Evolutionary conservation across 1,284 basidiomycete genomes (phyloP), one percentile per base, ranked within the genome.

Genomic region (Puccinia horiana): DNA sequence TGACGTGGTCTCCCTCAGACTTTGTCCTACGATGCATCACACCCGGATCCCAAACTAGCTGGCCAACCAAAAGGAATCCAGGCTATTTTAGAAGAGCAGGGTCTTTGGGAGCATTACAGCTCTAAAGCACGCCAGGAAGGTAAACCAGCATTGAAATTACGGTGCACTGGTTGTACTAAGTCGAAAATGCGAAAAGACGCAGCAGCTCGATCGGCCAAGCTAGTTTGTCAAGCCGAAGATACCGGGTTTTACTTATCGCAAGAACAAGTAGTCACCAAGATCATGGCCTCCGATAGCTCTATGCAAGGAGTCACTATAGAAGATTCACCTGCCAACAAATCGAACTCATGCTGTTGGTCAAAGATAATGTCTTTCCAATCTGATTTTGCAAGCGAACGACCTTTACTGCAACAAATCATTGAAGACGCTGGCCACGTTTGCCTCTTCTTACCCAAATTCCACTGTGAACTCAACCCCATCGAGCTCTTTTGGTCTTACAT

Each of bases 11-110:
- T n/a, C 4, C 42, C 44, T 12, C 42, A 73, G 37, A 73, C 18
- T 2, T 40, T 74, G 4, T 52, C 11, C 16, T 73, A 49, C 44
- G 20, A 49, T 52, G 18, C 44, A 18, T 26, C n/a, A 11, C 44
- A 73, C 32, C 72, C 72, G 23, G 37, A 74, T 74, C 47, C 49
- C 18, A 58, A 74, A 5, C 49, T 52, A 3, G 72, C 72, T 54
- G 54, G 72, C 3, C 9, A 74, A 37, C n/a, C 49, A 54, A 56
- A 74, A 37, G 72, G 72, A 9, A 20, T 74, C n/a, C 42, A 74
- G 35, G 72, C 20, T 12, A 63, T 63, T 4, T 63, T 63, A 18
- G 29, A 63, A 63, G 58, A 63, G 26, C 35, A 20, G 9, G 56
- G 56, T 32, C 56, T 58, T 58, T 58, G 56, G 56, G 56, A n/a